Percentiles rank a stretch among this genome's conserved stretches.
These are phyloP conservation scores for Cicer bijugum DNA, from an alignment of 306 rosid genomes.

Conservation along the genomic window DNA sequence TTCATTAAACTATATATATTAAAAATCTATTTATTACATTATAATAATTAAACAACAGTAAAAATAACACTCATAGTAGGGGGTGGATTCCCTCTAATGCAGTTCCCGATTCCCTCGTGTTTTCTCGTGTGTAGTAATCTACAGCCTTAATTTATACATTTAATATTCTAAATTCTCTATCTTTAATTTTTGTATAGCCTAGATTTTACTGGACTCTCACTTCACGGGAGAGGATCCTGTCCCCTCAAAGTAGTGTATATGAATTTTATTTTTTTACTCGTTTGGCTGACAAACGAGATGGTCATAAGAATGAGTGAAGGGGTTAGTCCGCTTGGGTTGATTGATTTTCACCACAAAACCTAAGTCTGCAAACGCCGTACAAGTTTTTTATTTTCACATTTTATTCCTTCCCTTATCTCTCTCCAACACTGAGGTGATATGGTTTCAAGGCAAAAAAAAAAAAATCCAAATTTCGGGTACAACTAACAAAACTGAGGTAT, in stretches of 20 bases:
- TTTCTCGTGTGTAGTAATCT: too few species aligned
- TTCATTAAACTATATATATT: too few species aligned
- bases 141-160: too few species aligned
- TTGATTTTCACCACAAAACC: conserved; percentile 35
- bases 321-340: too few species aligned
- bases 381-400: background rate
- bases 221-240: too few species aligned
- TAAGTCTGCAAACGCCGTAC: conserved; percentile 1
- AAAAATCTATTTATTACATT: too few species aligned
- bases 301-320: conserved; percentile 28
- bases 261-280: conserved; percentile 4
- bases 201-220: too few species aligned
- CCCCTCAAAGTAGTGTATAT: background rate
- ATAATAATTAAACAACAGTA: background rate
- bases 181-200: too few species aligned
- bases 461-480: conserved; percentile 33
- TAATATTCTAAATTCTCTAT: too few species aligned
- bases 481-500: conserved; percentile 42
- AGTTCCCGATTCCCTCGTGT: too few species aligned
- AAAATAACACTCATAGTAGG: background rate
- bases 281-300: conserved; percentile 24
- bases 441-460: conserved; percentile 31
- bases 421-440: conserved; percentile 1
- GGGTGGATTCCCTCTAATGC: too few species aligned
- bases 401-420: conserved; percentile 15